These are phyloP conservation scores for Spergularia bocconei DNA, from an alignment of 148 eudicot species.

Conservation along the genomic window DNA sequence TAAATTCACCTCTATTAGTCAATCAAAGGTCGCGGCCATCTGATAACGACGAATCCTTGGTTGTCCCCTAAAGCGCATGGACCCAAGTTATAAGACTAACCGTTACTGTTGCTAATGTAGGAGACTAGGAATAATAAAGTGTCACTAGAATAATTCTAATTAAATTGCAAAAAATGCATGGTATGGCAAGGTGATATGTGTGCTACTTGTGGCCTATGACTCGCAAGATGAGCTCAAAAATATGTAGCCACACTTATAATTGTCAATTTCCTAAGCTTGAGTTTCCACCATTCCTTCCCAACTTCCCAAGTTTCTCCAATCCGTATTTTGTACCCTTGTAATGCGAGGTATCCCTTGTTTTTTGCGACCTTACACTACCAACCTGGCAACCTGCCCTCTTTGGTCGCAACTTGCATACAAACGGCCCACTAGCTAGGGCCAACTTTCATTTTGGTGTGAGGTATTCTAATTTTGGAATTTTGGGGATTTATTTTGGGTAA, in stretches of 20 bases:
- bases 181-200: conserved; percentile 7
- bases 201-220: conserved; percentile 6
- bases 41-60: background rate
- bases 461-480: background rate
- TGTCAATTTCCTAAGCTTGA: background rate
- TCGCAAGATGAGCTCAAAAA: background rate
- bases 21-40: no score
- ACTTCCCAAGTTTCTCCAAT: background rate
- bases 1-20: no score
- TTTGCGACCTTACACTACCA: background rate
- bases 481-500: background rate
- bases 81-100: background rate
- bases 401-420: background rate
- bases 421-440: background rate
- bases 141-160: background rate
- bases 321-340: background rate
- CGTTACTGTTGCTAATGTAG: background rate
- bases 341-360: background rate
- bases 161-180: conserved; percentile 9
- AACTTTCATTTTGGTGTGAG: background rate
- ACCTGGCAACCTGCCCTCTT: no score
- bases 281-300: conserved; percentile 6
- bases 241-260: background rate
- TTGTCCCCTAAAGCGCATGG: background rate
- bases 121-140: background rate